phyloP scores from a whole-genome alignment of 192 early-diverging fungal genomes.

The Backusella australiensis region DNA sequence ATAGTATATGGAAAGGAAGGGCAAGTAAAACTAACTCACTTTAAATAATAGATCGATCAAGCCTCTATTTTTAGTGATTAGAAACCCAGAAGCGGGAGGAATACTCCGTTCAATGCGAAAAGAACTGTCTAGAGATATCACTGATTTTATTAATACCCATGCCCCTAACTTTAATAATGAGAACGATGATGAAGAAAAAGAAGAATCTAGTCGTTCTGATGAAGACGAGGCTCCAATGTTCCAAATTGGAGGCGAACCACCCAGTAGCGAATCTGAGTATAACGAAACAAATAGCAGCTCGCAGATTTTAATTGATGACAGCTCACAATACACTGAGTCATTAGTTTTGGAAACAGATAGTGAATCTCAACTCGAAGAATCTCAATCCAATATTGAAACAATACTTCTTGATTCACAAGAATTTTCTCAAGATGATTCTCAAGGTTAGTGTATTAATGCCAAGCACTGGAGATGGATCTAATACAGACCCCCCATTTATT shows the following conservation, averaged over 20 bases:
- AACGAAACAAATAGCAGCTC: background rate
- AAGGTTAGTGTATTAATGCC: background rate
- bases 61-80: conserved; percentile 78
- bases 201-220: background rate
- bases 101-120: conserved; percentile 60
- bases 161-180: conserved; percentile 52
- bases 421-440: background rate
- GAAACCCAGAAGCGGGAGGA: conserved; percentile 41
- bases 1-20: background rate
- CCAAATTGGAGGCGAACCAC: background rate
- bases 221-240: background rate
- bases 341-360: background rate
- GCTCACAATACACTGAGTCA: background rate
- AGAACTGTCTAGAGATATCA: conserved; percentile 71
- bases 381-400: background rate
- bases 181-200: background rate
- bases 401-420: conserved; percentile 1
- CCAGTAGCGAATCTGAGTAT: background rate
- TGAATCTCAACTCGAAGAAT: background rate
- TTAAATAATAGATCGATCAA: conserved; percentile 60
- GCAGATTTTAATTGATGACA: background rate
- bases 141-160: conserved; percentile 74
- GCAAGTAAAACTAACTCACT: background rate
- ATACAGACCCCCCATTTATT: background rate
- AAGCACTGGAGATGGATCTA: background rate